Evolutionary conservation across 441 rosid genomes (phyloP), one percentile per base, ranked within the genome.

Genomic region (Jatropha podagrica): DNA sequence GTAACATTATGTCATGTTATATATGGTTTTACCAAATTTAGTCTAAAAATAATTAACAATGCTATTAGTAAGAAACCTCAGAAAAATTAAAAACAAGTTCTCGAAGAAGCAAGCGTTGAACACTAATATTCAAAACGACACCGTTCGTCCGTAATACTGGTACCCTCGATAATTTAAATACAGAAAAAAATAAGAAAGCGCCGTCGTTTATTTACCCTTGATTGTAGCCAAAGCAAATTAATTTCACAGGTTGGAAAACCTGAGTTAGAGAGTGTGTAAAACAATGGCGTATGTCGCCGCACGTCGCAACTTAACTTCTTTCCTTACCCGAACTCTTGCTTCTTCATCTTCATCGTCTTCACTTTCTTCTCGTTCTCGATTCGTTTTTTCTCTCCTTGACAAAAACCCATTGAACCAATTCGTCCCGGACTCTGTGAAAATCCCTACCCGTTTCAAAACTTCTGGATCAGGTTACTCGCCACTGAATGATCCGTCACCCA

Each of bases 401-500:
- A 81, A 83, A 65, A 52, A 70, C 65, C 73, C 84, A 9, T 65
- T 73, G 5, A n/a, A 81, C 48, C 76, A 66, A 49, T 76, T 79
- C 70, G 60, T 68, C 18, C 86, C 85, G 2, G 78, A 77, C 27
- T 74, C 84, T 4, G 38, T 83, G 74, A 83, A 81, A 73, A 68
- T 74, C 48, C 78, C 74, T 40, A 78, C 83, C 83, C 92, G 97
- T 52, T 77, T 70, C 84, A 91, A 87, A 77, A 85, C 92, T 42
- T 88, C 95, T 65, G 86, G 94, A 42, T 81, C 95, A 7, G 92
- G 94, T 13, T 92, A 91, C 89, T 88, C 97, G 7, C 99, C 98
- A 11, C 83, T 93, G 72, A 95, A 95, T 75, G 97, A 95, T 74
- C 91, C 96, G 18, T 91, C 99, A 37, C 97, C 97, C 1, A 94